A percentile compares a stretch with the other conserved stretches of the same genome.
phyloP scores from a whole-genome alignment of 257 asterid genomes.

The Petunia axillaris region DNA sequence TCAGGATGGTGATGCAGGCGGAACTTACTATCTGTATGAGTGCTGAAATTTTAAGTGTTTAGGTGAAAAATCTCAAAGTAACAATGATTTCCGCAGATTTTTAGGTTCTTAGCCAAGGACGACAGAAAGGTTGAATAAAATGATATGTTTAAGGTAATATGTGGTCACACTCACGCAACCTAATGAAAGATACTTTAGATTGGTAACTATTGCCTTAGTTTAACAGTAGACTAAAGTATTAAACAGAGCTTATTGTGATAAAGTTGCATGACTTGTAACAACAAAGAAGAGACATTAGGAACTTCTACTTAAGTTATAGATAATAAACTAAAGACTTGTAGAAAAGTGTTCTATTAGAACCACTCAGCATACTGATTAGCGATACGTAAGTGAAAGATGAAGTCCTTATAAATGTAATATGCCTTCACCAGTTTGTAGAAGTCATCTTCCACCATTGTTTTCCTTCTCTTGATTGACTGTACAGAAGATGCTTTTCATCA shows the following conservation, averaged over 20 bases:
- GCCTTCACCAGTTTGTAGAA: no score
- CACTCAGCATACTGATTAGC: no score
- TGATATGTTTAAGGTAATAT: neutral
- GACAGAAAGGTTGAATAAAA: neutral
- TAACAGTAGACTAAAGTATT: neutral
- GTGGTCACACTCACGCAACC: neutral
- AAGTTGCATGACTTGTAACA: neutral
- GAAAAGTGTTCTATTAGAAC: no score
- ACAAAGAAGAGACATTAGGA: neutral
- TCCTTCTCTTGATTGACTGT: no score
- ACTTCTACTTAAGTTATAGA: neutral
- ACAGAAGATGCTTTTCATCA: no score
- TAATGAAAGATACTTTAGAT: neutral
- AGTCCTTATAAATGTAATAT: no score
- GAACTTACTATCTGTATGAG: neutral
- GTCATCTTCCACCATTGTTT: no score
- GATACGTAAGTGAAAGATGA: no score
- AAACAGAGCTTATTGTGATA: neutral
- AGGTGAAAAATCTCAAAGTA: neutral
- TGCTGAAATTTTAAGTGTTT: neutral
- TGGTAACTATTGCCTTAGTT: neutral
- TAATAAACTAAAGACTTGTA: neutral
- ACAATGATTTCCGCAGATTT: neutral
- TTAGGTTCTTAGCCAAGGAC: neutral
- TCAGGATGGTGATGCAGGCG: neutral